Evolutionary conservation across 192 early-diverging fungal species (phyloP), one percentile per base, ranked within the genome.

Genomic region (Entophlyctis helioformis): DNA sequence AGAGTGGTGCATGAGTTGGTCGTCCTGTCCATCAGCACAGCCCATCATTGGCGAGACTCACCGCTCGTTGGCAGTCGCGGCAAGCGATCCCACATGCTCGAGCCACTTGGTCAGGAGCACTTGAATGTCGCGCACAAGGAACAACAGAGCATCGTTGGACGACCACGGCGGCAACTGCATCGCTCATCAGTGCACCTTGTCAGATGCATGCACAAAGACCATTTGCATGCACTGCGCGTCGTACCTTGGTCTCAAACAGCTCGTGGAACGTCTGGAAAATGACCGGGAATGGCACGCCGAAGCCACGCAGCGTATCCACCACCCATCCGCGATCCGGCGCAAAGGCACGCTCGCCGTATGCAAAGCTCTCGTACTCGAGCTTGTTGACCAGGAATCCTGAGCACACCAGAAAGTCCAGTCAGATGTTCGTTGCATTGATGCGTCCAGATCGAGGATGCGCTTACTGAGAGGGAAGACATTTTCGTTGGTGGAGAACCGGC

Each of bases 391-490:
- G 26, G n/a, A 46, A 52, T 21, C 21, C 54, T 57, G 26, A 7
- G 29, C 29, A 31, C 4, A 11, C 4, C 7, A 32, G 39, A 0
- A 23, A 33, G 13, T 2, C 19, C 3, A 39, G 26, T 49, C 48
- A 39, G 39, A 41, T 10, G 21, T 12, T 22, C 39, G 24, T 12
- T 22, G 20, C 39, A 25, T 40, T 25, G 39, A 25, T 8, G 12
- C 24, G 39, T n/a, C n/a, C n/a, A n/a, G n/a, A n/a, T n/a, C n/a
- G n/a, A n/a, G n/a, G n/a, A n/a, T n/a, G n/a, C n/a, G 51, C 39
- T 46, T 39, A 59, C 57, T 31, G 22, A 63, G 12, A 16, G 63
- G 63, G 49, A 65, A 65, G 10, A 65, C 60, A 6, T 62, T 47
- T 6, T 60, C 59, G 27, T 62, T 46, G 19, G 45, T 31, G 36